Base-by-base conservation (phyloP, 2,329 filamentous ascomycete genomes). In the Byssochlamys sp. region DNA sequence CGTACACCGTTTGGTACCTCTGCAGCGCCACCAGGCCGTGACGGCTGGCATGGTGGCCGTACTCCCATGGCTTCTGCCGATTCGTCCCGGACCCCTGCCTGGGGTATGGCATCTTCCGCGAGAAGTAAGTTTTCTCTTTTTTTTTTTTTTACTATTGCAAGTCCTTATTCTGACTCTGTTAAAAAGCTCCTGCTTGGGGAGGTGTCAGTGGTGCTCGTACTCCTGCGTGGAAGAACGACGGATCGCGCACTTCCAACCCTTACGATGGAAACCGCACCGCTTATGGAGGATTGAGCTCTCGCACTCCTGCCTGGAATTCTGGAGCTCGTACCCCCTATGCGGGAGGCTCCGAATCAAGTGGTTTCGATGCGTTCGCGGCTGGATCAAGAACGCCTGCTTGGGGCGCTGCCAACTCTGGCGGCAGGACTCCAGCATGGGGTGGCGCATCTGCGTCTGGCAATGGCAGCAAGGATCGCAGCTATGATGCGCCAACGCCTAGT, bases 361-460 rank as follows among this genome's bases (percentile, higher is more conserved):
- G 87, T 80, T 55, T 90, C 55, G 86, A 87, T 59, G 78, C 81
- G 31, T 89, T 87, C 77, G 83, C 78, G 12, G 78, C 81, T 3
- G 84, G 88, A 5, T 88, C 87, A 29, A 89, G 91, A 71, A 95
- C 90, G 0, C 91, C 91, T 2, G 86, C 84, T 1, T 91, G 80
- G 66, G 81, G 79, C 55, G 78, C 78, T 54, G 83, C 86, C 59
- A 75, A 80, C 53, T 55, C 66, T 27, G 73, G 73, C 28, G 72
- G 70, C 58, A 73, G 77, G 45, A 79, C 77, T 11, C 77, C 77
- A 1, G 77, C 76, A 27, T 78, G 75, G 73, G 68, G 69, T 5
- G 68, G 69, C 4, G 65, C 63, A 54, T 62, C 62, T 57, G 71
- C 62, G 24, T 66, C 63, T 61, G 68, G 71, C 2, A 69, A 68